Conservation (phyloP, 208 protist species). For the Leishmania turanica region DNA sequence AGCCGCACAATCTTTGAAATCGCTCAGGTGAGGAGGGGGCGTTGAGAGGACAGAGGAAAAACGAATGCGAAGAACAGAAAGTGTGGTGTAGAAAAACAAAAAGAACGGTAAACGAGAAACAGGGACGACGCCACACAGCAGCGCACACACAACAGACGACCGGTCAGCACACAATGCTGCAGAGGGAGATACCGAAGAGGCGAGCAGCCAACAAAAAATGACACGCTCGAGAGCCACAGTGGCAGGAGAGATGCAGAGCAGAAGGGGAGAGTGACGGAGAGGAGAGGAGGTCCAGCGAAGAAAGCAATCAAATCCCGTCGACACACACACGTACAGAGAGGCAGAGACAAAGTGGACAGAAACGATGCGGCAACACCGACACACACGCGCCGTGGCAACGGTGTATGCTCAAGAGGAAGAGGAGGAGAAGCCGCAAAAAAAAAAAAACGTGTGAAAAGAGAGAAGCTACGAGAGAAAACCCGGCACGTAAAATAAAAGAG, state of each 20-base stretch:
- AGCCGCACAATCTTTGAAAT: neutral
- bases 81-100: neutral
- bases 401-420: neutral
- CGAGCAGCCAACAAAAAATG: neutral
- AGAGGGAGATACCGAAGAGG: neutral
- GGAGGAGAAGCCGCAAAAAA: neutral
- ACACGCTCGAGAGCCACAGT: neutral
- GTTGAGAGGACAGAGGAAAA: neutral
- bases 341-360: neutral
- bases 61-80: neutral
- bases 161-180: neutral
- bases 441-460: neutral
- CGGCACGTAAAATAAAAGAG: neutral
- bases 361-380: neutral
- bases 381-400: neutral
- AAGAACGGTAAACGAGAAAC: neutral
- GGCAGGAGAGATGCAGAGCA: neutral
- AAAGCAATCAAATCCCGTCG: neutral
- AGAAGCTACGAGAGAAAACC: neutral
- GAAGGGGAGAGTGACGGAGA: neutral
- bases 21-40: constrained; percentile 2
- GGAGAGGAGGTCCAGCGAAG: neutral
- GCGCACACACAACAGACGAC: neutral
- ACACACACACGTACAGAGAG: neutral
- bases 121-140: neutral